Base-by-base conservation (phyloP, 1,284 basidiomycete species). In the Gymnopus androsaceus region DNA sequence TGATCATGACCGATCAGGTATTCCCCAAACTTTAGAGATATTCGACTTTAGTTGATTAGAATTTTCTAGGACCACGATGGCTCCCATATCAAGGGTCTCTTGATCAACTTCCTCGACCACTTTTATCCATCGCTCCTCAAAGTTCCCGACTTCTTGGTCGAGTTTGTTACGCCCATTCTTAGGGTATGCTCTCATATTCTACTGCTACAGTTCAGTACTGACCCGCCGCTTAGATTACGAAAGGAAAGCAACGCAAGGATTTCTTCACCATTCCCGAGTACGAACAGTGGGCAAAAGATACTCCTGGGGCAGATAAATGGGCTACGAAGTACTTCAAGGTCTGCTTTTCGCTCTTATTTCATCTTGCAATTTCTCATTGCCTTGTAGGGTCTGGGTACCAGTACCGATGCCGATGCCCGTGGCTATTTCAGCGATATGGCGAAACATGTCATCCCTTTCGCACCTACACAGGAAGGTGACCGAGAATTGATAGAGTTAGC, bases 1-100 rank as follows among this genome's bases (percentile, higher is more conserved):
- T 99, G 97, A 95, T 99, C 68, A 99, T 99, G 97, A 95, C 97
- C 12, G 97, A 99, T 88, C 95, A 98, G 83, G 94, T 92, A 56
- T 38, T 63, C 54, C n/a, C 44, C 40, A 45, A 25, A 51, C 53
- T 12, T 36, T 15, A 25, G 12, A 17, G 12, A 27, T 36, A 44
- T 51, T 61, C 58, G 28, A 36, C 4, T 3, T 15, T 15, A 46
- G 34, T 59, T 40, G 59, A 59, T 65, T 19, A 57, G 23, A 8
- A 40, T 12, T 36, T n/a, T 59, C 0, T 70, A 97, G 92, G 97
- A 99, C 85, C 95, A 99, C 75, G 97, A 99, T 75, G 97, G 97
- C 52, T 99, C 96, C 36, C 97, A 99, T 75, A 99, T 99, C 78
- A 99, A 99, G 74, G 97, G 97, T 37, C 83, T 99, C 8, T 83